Evolutionary conservation across 306 rosid genomes (phyloP).

Genomic region (Vigna hirtella): DNA sequence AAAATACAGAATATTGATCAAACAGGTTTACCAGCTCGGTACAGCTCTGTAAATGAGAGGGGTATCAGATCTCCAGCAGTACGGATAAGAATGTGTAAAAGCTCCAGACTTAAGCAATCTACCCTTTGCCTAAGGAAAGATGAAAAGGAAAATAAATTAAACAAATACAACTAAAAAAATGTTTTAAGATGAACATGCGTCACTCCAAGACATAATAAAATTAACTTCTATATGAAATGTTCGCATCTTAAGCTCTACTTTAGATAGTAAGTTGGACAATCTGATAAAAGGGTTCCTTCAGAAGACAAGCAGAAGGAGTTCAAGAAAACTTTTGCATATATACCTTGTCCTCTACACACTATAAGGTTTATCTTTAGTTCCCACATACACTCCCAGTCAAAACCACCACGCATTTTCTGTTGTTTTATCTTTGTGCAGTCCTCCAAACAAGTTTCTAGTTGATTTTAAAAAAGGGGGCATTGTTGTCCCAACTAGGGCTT

Average conservation of each 20-base stretch:
- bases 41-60: slow-evolving; percentile 97
- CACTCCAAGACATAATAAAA: slow-evolving; percentile 21
- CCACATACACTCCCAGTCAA: slow-evolving; percentile 2
- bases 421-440: slow-evolving; percentile 1
- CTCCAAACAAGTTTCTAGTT: slow-evolving; percentile 12
- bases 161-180: slow-evolving; percentile 18
- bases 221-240: slow-evolving; percentile 29
- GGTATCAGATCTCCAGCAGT: slow-evolving; percentile 90
- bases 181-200: slow-evolving; percentile 4
- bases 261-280: slow-evolving; percentile 11
- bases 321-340: neutral
- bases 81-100: slow-evolving; percentile 89
- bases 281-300: neutral
- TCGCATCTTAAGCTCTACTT: slow-evolving; percentile 3
- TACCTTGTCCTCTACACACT: slow-evolving; percentile 3
- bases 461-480: neutral
- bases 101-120: slow-evolving; percentile 84
- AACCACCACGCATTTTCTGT: slow-evolving; percentile 22
- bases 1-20: slow-evolving; percentile 30
- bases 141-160: slow-evolving; percentile 25
- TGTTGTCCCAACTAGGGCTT: slow-evolving; percentile 5
- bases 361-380: neutral
- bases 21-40: slow-evolving; percentile 86
- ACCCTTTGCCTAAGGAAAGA: slow-evolving; percentile 77
- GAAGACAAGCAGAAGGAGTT: slow-evolving; percentile 14